Evolutionary conservation across 225 moss, liverwort and hornwort species (phyloP).

Genomic region (Polytrichum commune): DNA sequence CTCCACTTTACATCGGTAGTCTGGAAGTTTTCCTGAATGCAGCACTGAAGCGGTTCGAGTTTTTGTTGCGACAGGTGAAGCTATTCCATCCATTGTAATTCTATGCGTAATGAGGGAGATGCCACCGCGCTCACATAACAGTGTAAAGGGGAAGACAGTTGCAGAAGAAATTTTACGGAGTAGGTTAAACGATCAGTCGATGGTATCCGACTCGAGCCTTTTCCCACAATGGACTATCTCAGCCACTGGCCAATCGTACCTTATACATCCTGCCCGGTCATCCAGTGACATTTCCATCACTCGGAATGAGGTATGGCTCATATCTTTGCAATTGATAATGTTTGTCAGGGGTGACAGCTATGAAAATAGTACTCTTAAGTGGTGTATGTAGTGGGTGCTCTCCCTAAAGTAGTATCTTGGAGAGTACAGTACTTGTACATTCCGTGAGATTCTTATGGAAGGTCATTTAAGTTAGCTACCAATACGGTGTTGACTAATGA

Average conservation of each 20-base stretch:
- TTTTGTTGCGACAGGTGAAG: conserved; percentile 35
- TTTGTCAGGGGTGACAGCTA: too few species aligned
- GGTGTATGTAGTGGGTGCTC: too few species aligned
- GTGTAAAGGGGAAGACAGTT: not conserved
- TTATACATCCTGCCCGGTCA: not conserved
- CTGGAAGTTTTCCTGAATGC: too few species aligned
- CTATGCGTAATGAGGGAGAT: conserved; percentile 62
- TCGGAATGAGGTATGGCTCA: conserved; percentile 1
- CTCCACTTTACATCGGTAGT: too few species aligned
- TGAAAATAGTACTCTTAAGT: too few species aligned
- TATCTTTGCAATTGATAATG: too few species aligned
- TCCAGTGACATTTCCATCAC: conserved; percentile 1
- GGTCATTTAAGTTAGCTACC: too few species aligned
- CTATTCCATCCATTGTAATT: conserved; percentile 47
- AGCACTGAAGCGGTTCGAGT: too few species aligned
- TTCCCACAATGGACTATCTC: conserved; percentile 7
- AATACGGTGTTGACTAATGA: too few species aligned
- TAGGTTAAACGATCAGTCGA: not conserved
- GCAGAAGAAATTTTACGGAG: not conserved
- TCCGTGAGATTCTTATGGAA: too few species aligned
- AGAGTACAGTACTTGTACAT: too few species aligned
- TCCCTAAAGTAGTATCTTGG: too few species aligned
- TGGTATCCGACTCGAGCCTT: not conserved
- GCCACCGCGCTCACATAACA: conserved; percentile 31
- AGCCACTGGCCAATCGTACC: conserved; percentile 2